phyloP scores from a whole-genome alignment of 768 basidiomycete genomes.

The Lyophyllum atratum region DNA sequence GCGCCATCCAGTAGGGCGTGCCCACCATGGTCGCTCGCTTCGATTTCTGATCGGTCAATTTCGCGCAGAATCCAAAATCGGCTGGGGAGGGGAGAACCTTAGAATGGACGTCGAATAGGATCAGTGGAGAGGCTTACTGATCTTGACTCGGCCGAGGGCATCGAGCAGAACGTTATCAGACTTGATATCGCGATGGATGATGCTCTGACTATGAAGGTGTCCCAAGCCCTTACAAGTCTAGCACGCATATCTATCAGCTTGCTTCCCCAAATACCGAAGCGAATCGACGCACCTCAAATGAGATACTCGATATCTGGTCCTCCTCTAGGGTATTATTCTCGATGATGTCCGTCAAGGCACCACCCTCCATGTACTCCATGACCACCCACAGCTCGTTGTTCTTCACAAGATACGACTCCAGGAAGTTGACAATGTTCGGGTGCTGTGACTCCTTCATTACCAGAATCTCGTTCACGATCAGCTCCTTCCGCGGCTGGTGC shows the following conservation, averaged over 20 bases:
- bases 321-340: constrained; percentile 95
- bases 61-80: constrained; percentile 96
- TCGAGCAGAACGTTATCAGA: constrained; percentile 96
- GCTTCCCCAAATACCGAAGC: background rate
- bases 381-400: constrained; percentile 94
- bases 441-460: constrained; percentile 99
- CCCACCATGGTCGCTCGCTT: constrained; percentile 99
- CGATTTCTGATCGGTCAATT: constrained; percentile 93
- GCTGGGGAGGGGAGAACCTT: constrained; percentile 46
- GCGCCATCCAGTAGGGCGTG: constrained; percentile 98
- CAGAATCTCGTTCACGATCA: constrained; percentile 96
- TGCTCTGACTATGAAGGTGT: constrained; percentile 90
- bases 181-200: constrained; percentile 98
- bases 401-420: constrained; percentile 88
- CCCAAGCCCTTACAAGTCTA: constrained; percentile 95
- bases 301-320: constrained; percentile 93
- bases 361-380: constrained; percentile 99
- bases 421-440: constrained; percentile 95
- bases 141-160: constrained; percentile 91
- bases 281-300: constrained; percentile 70
- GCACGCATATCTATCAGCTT: background rate
- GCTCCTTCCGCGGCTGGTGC: constrained; percentile 94
- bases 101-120: background rate
- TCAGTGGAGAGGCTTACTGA: constrained; percentile 68
- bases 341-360: constrained; percentile 95